Base-by-base conservation (phyloP, 1,284 basidiomycete species). In the Apiotrichum siamense region DNA sequence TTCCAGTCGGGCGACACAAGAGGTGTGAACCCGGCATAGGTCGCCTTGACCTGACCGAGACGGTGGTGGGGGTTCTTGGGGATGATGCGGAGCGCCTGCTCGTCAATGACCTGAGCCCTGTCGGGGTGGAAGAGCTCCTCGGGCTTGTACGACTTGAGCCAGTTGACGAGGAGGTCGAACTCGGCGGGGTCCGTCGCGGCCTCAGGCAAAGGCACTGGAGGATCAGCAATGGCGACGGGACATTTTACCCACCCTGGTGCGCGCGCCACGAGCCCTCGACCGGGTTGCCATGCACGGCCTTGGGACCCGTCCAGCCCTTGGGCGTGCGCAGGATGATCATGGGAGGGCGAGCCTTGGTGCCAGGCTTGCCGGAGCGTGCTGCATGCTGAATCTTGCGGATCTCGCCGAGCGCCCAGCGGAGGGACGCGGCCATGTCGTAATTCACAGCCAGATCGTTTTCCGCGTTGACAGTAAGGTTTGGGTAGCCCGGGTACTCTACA, bases 291-390 rank as follows among this genome's bases (percentile, higher is more conserved):
- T 81, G 77, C 29, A 87, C 69, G 18, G 73, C 63, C 58, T 82
- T 82, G 1, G 87, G 87, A 0, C 84, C 84, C 3, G 81, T 78
- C 77, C 80, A 83, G 35, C 87, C 87, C 76, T 92, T 93, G 20
- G 88, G 87, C 3, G 86, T 86, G 46, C 88, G 82, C 38, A 92
- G 77, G 62, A 91, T 81, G 55, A 92, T 76, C 65, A 92, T 81
- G 3, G 89, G 89, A 86, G 87, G 92, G 38, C 86, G 80, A 17
- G 89, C 87, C 3, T 84, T 83, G 9, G 81, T 79, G 77, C 79
- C 82, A 27, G 87, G 87, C 76, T 92, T 92, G 20, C 88, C 87
- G 2, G 85, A 85, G 43, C 88, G 82, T 7, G 90, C 89, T 2
- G 85, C 86, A 0, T 70, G 69, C 70, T 94, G 89, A 47, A 92